Conservation (phyloP, 192 early-diverging fungal species). For the Gonapodya sp. region DNA sequence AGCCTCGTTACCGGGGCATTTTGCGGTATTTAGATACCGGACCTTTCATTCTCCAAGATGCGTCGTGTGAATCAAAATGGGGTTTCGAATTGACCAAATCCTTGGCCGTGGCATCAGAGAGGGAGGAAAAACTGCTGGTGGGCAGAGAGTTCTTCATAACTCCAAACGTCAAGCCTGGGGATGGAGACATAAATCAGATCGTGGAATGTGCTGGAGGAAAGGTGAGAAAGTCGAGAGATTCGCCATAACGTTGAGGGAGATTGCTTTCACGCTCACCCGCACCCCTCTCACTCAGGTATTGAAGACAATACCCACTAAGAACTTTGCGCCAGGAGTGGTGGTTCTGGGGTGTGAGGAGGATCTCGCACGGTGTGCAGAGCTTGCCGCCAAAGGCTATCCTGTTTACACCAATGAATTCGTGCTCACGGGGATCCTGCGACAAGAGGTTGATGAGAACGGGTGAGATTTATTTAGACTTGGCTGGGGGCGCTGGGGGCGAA, state of each 20-base stretch:
- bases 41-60: not conserved
- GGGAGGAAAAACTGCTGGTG: not conserved
- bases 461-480: too few relatives aligned
- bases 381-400: not conserved
- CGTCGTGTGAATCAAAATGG: not conserved
- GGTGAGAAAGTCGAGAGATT: not conserved
- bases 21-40: not conserved
- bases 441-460: not conserved
- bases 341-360: conserved; percentile 6
- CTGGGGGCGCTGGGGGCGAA: too few relatives aligned
- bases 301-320: not conserved
- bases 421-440: conserved; percentile 7
- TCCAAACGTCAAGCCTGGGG: not conserved
- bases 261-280: not conserved
- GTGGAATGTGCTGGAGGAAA: conserved; percentile 2
- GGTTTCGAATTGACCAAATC: not conserved
- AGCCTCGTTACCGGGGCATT: not conserved
- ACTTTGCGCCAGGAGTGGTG: not conserved
- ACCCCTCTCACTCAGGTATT: not conserved
- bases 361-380: not conserved
- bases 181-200: not conserved
- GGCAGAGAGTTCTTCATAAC: not conserved
- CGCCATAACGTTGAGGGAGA: too few relatives aligned
- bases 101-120: not conserved
- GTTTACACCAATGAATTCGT: not conserved